phyloP scores from a whole-genome alignment of 352 stramenopile genomes.

The Globisporangium solare region DNA sequence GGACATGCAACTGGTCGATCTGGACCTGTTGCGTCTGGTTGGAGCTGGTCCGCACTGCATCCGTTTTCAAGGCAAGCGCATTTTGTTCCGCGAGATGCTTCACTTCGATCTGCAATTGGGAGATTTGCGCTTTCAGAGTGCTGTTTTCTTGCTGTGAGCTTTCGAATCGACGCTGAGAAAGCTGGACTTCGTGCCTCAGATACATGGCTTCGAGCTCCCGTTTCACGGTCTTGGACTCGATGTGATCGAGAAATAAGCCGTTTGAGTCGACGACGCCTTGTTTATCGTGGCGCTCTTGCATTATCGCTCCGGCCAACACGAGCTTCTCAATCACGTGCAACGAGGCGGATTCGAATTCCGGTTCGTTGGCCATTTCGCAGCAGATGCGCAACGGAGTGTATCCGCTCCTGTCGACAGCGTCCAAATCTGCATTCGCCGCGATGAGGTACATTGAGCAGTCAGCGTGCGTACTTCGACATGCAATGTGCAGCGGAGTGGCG shows the following conservation, averaged over 20 bases:
- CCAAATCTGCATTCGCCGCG: conserved; percentile 44
- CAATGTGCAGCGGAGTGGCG: conserved; percentile 54
- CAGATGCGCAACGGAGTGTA: conserved; percentile 36
- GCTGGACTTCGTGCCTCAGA: conserved; percentile 30
- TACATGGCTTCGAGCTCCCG: conserved; percentile 60
- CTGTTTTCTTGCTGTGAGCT: neutral
- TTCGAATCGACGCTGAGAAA: conserved; percentile 2
- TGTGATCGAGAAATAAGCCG: conserved; percentile 34
- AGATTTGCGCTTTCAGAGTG: neutral
- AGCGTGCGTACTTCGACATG: conserved; percentile 26
- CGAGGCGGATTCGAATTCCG: conserved; percentile 14
- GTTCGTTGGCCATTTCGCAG: conserved; percentile 45
- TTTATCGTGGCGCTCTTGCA: neutral
- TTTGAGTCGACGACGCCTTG: neutral
- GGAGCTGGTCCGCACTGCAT: neutral
- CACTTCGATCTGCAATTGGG: conserved; percentile 1
- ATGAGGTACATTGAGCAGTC: conserved; percentile 62
- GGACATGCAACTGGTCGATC: conserved; percentile 55
- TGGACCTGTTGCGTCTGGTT: conserved; percentile 18
- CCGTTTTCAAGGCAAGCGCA: neutral
- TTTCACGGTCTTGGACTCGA: conserved; percentile 40
- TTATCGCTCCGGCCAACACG: neutral
- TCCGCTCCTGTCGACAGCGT: conserved; percentile 24
- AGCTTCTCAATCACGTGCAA: conserved; percentile 17
- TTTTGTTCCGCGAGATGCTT: neutral